Conservation (phyloP, 345 rosid genomes). For the Gossypium mustelinum region DNA sequence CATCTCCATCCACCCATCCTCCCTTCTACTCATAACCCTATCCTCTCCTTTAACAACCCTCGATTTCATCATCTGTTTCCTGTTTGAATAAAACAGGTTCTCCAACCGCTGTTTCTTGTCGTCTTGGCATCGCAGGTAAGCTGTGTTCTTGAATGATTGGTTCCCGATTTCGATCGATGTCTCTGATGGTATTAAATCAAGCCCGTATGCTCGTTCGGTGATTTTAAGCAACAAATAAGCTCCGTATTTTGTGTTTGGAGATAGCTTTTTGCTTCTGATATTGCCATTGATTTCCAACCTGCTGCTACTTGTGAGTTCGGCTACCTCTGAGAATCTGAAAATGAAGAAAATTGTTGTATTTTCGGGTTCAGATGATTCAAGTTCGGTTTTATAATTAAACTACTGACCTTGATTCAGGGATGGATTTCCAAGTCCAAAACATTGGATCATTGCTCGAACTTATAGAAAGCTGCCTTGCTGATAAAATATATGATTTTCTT, state of each 20-base stretch:
- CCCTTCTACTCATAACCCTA: constrained; percentile 26
- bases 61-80: neutral
- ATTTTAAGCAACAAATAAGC: constrained; percentile 46
- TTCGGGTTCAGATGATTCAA: too few species aligned
- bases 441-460: constrained; percentile 41
- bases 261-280: constrained; percentile 28
- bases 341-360: neutral
- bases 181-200: constrained; percentile 47
- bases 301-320: constrained; percentile 33
- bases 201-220: constrained; percentile 39
- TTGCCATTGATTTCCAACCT: constrained; percentile 45
- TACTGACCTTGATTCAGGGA: constrained; percentile 49
- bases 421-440: constrained; percentile 55
- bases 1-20: constrained; percentile 76
- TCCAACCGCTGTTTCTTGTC: constrained; percentile 29
- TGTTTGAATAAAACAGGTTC: neutral
- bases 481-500: constrained; percentile 42
- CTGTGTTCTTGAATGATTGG: neutral
- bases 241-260: constrained; percentile 46
- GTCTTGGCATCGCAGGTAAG: constrained; percentile 24
- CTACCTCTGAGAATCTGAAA: constrained; percentile 44
- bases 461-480: constrained; percentile 68
- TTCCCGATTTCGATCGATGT: constrained; percentile 28
- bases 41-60: neutral
- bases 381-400: neutral